Evolutionary conservation across 2,329 filamentous ascomycete genomes (phyloP).

Genomic region (Xylaria multiplex): DNA sequence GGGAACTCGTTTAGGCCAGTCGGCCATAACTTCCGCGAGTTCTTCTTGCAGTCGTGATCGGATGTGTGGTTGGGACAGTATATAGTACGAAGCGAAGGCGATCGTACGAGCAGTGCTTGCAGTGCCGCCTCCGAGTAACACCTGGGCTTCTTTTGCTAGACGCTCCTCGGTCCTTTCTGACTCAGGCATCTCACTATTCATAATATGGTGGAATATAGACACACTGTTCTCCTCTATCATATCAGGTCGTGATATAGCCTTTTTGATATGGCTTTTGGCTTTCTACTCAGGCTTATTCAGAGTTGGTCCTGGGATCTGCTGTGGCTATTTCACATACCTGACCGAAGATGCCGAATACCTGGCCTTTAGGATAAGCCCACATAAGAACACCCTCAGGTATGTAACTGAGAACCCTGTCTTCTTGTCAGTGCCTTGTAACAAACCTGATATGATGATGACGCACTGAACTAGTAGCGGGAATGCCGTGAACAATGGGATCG

Average conservation of each 20-base stretch:
- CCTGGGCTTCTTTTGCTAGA: constrained; percentile 38
- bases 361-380: neutral
- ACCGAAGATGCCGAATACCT: neutral
- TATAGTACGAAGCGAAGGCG: constrained; percentile 26
- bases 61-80: constrained; percentile 25
- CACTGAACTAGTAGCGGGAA: constrained; percentile 9
- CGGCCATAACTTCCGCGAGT: constrained; percentile 35
- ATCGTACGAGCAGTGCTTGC: constrained; percentile 44
- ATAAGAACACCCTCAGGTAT: constrained; percentile 11
- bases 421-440: neutral
- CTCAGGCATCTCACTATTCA: constrained; percentile 41
- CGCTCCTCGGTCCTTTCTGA: constrained; percentile 38
- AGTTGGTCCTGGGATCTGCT: no score
- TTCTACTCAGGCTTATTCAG: neutral
- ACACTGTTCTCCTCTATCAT: neutral
- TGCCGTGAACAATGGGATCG: constrained; percentile 2
- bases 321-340: neutral
- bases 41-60: constrained; percentile 35
- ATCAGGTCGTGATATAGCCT: neutral
- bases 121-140: constrained; percentile 43
- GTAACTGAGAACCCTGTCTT: neutral
- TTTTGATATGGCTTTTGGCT: constrained; percentile 3
- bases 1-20: constrained; percentile 32
- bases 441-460: neutral
- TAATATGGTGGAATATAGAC: constrained; percentile 41